Conservation (phyloP, 2,329 filamentous ascomycete species). For the Neofusicoccum umdonicola region DNA sequence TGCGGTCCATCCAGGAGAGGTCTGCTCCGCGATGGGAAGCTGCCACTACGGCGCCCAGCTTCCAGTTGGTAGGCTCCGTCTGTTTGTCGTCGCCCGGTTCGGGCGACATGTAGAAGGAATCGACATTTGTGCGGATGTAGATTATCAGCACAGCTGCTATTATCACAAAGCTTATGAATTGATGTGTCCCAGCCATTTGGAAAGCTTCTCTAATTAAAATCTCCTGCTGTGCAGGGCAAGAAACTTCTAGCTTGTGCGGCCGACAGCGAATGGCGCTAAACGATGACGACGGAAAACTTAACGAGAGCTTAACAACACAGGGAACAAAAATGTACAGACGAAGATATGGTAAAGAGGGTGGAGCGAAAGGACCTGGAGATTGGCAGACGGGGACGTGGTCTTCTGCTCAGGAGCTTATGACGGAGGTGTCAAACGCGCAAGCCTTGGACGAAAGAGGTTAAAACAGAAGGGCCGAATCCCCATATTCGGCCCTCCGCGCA, state of each 20-base stretch:
- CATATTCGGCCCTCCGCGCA: background rate
- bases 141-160: background rate
- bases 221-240: background rate
- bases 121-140: background rate
- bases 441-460: background rate
- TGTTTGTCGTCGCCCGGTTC: background rate
- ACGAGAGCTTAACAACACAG: background rate
- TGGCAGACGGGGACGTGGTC: background rate
- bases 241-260: background rate
- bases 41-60: background rate
- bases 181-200: background rate
- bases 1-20: background rate
- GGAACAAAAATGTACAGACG: background rate
- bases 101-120: background rate
- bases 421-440: conserved; percentile 5
- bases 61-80: background rate
- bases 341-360: background rate
- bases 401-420: conserved; percentile 1
- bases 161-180: background rate
- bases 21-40: background rate
- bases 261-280: background rate
- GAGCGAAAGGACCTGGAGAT: background rate
- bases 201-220: background rate
- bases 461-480: conserved; percentile 7
- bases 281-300: background rate